Evolutionary conservation across 352 stramenopile genomes (phyloP).

Genomic region (Globisporangium splendens): DNA sequence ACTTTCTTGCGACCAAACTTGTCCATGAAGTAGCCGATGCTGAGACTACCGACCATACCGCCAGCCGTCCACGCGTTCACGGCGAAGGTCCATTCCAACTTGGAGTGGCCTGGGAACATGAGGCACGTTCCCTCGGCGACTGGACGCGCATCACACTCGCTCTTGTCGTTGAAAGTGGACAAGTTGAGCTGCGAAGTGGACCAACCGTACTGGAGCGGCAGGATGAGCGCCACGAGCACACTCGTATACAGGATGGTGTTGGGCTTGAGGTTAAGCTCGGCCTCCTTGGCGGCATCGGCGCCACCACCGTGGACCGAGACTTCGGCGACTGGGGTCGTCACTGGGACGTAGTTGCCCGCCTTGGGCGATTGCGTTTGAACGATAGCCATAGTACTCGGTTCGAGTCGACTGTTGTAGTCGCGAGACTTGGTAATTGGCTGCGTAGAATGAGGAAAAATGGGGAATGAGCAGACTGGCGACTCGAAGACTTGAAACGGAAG

Average conservation of each 20-base stretch:
- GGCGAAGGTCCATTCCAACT: slow-evolving; percentile 46
- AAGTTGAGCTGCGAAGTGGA: slow-evolving; percentile 50
- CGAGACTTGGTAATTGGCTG: too few relatives aligned
- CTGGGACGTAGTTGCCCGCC: too few relatives aligned
- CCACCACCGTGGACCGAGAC: too few relatives aligned
- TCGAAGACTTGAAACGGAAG: too few relatives aligned
- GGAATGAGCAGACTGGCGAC: too few relatives aligned
- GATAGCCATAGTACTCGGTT: too few relatives aligned
- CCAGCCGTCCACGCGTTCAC: slow-evolving; percentile 59
- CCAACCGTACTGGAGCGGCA: slow-evolving; percentile 55
- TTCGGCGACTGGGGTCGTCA: too few relatives aligned
- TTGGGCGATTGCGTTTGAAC: too few relatives aligned
- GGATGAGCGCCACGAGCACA: slow-evolving; percentile 32
- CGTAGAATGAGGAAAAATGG: too few relatives aligned
- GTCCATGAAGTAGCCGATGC: slow-evolving; percentile 24
- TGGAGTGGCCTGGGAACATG: slow-evolving; percentile 56
- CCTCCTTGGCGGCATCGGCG: too few relatives aligned
- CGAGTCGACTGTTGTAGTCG: too few relatives aligned
- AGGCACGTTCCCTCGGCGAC: slow-evolving; percentile 38
- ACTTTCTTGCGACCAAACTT: slow-evolving; percentile 30
- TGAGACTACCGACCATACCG: slow-evolving; percentile 43
- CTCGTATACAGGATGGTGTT: slow-evolving; percentile 30
- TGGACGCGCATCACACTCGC: slow-evolving; percentile 34
- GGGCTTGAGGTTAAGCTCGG: too few relatives aligned
- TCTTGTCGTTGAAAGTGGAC: slow-evolving; percentile 38